These are phyloP conservation scores for Lonicera japonica DNA, from an alignment of 129 eudicot species.

Conservation along the genomic window DNA sequence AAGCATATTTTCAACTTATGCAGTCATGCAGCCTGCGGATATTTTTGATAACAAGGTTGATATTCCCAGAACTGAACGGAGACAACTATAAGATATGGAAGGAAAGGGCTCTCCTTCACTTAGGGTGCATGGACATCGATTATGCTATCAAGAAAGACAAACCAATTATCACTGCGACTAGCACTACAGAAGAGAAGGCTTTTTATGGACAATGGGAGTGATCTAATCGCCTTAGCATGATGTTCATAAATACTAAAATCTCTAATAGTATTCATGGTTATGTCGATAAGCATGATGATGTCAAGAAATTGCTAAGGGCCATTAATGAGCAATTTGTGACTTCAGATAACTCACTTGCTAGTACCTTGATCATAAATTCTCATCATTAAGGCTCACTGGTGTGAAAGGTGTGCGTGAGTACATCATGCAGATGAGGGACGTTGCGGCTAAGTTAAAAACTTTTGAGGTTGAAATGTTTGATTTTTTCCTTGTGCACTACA, in stretches of 20 bases:
- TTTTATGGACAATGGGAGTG: slow-evolving; percentile 4
- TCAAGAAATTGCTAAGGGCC: not conserved
- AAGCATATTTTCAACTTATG: not conserved
- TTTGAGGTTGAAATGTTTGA: not conserved
- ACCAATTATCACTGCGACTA: no score
- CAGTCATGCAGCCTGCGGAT: not conserved
- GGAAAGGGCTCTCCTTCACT: not conserved
- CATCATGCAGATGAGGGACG: slow-evolving; percentile 3
- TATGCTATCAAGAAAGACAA: no score
- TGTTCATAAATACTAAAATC: slow-evolving; percentile 2
- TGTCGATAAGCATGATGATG: not conserved
- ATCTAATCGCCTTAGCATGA: not conserved
- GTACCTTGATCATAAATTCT: slow-evolving; percentile 2
- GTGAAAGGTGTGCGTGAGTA: slow-evolving; percentile 2
- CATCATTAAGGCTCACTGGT: not conserved
- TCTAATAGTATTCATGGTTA: not conserved
- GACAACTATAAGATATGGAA: not conserved
- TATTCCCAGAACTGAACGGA: not conserved
- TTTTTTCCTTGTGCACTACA: slow-evolving; percentile 27
- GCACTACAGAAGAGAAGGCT: no score
- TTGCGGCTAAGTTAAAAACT: not conserved
- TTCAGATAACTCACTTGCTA: slow-evolving; percentile 4
- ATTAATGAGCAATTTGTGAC: not conserved
- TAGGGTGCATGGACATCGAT: no score
- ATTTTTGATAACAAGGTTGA: not conserved